Base-by-base conservation (phyloP, 2,329 filamentous ascomycete species). In the Alternaria solani region DNA sequence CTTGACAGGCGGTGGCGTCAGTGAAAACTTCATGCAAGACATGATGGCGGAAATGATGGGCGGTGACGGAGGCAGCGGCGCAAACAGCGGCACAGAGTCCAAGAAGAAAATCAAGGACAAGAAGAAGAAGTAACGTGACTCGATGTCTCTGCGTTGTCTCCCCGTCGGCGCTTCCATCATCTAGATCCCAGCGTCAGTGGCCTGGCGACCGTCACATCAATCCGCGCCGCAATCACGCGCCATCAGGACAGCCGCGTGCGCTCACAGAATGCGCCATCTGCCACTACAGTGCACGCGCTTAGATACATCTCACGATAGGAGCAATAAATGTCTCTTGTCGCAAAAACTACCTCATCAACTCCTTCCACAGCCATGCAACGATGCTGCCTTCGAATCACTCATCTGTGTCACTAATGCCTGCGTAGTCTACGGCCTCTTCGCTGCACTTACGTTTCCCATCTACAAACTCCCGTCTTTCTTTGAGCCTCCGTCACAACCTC, bases 11-110 rank as follows among this genome's bases (percentile, higher is more conserved):
- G 95, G 95, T 11, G 95, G 95, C 36, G 92, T 98, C 11, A 94
- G 89, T 63, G 95, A 99, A 79, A 96, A 98, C 75, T 88, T 97
- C 63, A 89, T 98, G 74, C 93, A 95, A 83, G 94, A 97, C 69
- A 96, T 97, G 85, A 97, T 98, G 94, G 90, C 89, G 73, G 93
- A 96, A 82, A 96, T 98, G 92, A 83, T 86, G 66, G 82, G 81
- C 11, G 67, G 73, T 54, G 74, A 68, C 42, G 73, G 64, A 9
- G 55, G 54, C 28, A 70, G 67, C 42, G 68, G 64, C 20, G 66
- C 70, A 46, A 67, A 68, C 42, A 71, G 70, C 32, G 71, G 65
- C 18, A 46, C 67, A 20, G 73, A 69, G 30, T 58, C 60, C 14
- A 76, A 73, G 57, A 75, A 76, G 57, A 78, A 77, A 62, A 56